phyloP scores from a whole-genome alignment of 2,329 filamentous ascomycete genomes.

The Pyricularia pennisetigena region DNA sequence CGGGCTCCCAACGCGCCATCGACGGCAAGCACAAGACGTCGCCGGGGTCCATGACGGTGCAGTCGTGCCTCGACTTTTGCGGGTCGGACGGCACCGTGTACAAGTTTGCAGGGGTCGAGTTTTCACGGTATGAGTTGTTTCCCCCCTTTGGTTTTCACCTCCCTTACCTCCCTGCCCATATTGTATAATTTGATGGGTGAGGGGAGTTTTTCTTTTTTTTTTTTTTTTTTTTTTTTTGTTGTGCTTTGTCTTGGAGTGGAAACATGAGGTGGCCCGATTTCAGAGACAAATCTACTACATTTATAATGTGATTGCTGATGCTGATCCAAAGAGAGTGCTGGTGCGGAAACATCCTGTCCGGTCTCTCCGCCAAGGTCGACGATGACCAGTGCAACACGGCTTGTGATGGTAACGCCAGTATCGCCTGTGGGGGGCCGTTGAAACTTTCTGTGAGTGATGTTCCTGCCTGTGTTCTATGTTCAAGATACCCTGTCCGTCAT shows the following conservation, averaged over 20 bases:
- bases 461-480: background rate
- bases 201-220: too few relatives aligned
- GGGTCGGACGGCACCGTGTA: conserved; percentile 25
- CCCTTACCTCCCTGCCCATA: too few relatives aligned
- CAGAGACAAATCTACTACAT: background rate
- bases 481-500: too few relatives aligned
- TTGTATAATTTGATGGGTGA: too few relatives aligned
- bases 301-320: background rate
- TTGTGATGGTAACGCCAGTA: conserved; percentile 41
- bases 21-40: conserved; percentile 28
- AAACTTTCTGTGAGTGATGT: conserved; percentile 29
- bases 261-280: background rate
- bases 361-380: conserved; percentile 32
- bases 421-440: conserved; percentile 44
- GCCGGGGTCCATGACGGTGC: conserved; percentile 39
- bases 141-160: too few relatives aligned
- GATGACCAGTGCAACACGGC: conserved; percentile 39
- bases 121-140: conserved; percentile 24
- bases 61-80: conserved; percentile 42
- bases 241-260: background rate
- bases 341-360: conserved; percentile 41
- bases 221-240: too few relatives aligned
- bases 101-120: conserved; percentile 45
- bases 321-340: conserved; percentile 42
- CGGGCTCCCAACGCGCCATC: conserved; percentile 31